Base-by-base conservation (phyloP, 192 early-diverging fungal species). In the Gigaspora rosea region DNA sequence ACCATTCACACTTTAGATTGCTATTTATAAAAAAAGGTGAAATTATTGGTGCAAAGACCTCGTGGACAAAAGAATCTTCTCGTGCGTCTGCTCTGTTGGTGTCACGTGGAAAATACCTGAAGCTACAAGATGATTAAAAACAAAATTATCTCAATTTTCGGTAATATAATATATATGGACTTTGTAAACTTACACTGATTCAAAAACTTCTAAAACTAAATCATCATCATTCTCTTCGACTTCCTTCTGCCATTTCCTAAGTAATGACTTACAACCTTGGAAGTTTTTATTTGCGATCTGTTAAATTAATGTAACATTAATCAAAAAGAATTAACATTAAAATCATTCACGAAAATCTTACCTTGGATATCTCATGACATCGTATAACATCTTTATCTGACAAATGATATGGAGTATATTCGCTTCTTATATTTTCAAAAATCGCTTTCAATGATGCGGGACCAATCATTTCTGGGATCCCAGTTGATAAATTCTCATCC, bases 191-290 rank as follows among this genome's bases (percentile, higher is more conserved):
- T 58, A 73, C 33, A 73, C 46, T 46, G 32, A 58, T 27, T 73
- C 52, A 52, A 73, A 58, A 56, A 58, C 33, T 36, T 73, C 56
- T 58, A 73, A 41, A 15, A 73, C 16, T 35, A 73, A 35, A 73
- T 56, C 16, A 2, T 71, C 13, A 3, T 49, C 3, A 52, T 71
- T 54, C 4, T 58, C 35, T 18, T 73, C 22, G 3, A 47, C 16
- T 58, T 73, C 10, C 71, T 73, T 56, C 47, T 71, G 70, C 50
- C 32, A 73, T 73, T 73, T 73, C n/a, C 56, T 56, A 18, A 73
- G 12, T 58, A 58, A 58, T 58, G 16, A 46, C 71, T 73, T 58
- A 46, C 35, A 73, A 7, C n/a, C 51, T 54, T 54, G 10, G n/a
- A 71, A 54, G 15, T 50, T 54, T 56, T 57, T 18, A 58, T 36